A percentile compares a stretch with the other conserved stretches of the same genome.
These are phyloP conservation scores for Ogataea nakhonphanomensis DNA, from an alignment of 805 yeast genomes.

Conservation along the genomic window DNA sequence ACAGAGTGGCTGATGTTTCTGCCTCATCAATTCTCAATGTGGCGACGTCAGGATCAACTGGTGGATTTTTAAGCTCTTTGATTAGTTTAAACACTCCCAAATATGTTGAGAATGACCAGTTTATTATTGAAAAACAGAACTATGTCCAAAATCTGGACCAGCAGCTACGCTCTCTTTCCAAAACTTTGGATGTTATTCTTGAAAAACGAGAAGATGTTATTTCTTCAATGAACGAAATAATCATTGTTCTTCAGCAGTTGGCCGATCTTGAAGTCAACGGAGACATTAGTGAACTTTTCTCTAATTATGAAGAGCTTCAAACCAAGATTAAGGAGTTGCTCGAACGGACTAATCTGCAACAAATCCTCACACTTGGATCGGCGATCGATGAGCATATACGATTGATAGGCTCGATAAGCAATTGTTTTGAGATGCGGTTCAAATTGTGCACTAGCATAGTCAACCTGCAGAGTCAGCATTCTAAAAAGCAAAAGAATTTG, in stretches of 20 bases:
- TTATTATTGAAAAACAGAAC: conserved; percentile 63
- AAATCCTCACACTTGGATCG: conserved; percentile 78
- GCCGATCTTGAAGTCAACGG: conserved; percentile 74
- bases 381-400: conserved; percentile 87
- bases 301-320: conserved; percentile 71
- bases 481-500: conserved; percentile 44
- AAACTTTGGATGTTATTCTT: conserved; percentile 69
- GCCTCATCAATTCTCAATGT: conserved; percentile 28
- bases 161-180: conserved; percentile 65
- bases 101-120: conserved; percentile 74
- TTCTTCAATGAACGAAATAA: conserved; percentile 63
- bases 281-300: conserved; percentile 57
- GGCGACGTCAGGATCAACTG: conserved; percentile 24
- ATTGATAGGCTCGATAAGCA: conserved; percentile 67
- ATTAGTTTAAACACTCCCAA: conserved; percentile 61
- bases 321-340: conserved; percentile 65
- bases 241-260: conserved; percentile 49
- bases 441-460: conserved; percentile 48
- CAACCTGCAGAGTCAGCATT: conserved; percentile 40
- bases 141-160: conserved; percentile 70
- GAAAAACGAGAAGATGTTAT: conserved; percentile 74
- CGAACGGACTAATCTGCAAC: conserved; percentile 78
- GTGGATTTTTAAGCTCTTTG: conserved; percentile 68
- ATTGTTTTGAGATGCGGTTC: conserved; percentile 70
- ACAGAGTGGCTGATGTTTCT: conserved; percentile 22